Base-by-base conservation (phyloP, 208 protist species). In the Trypanosoma mega region DNA sequence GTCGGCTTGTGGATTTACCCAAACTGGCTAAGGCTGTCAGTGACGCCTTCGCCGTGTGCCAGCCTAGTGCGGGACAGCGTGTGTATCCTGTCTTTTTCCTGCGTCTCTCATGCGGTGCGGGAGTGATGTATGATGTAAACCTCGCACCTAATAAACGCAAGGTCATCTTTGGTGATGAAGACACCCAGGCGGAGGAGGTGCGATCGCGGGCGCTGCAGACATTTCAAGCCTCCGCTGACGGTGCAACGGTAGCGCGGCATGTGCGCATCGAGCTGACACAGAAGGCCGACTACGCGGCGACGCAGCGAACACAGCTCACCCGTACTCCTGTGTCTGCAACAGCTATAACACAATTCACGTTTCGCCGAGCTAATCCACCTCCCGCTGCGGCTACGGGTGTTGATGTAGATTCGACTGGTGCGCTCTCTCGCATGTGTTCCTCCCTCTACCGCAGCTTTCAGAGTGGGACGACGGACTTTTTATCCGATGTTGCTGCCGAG, bases 1-100 rank as follows among this genome's bases (percentile, higher is more conserved):
- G 86, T 11, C 82, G 89, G 18, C 69, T 90, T 31, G 85, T 95
- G 1, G 89, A 95, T 66, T 58, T 95, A 44, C 86, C 89, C 2
- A 59, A 72, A 9, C 66, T 88, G 51, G 53, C 72, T n/a, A 86
- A 83, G 47, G 74, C 82, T 2, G 71, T 93, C 49, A 76, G 85
- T 64, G 82, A 92, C 41, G 81, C 81, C 24, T 95, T 83, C 57
- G 48, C 47, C 23, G 78, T 85, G 63, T 89, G 74, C 58, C 72
- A 88, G 48, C 88, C 88, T 16, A 87, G 83, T 58, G 75, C 82
- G 34, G 72, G 77, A 0, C 85, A 92, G 68, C 68, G 74, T 54
- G 72, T 80, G 27, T 78, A 70, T 46, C 81, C 82, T 12, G 76
- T 70, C 16, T 92, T 90, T 55, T 95, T 95, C 52, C 57, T 95